Conservation (phyloP, 805 yeast species). For the Candida easanensis region DNA sequence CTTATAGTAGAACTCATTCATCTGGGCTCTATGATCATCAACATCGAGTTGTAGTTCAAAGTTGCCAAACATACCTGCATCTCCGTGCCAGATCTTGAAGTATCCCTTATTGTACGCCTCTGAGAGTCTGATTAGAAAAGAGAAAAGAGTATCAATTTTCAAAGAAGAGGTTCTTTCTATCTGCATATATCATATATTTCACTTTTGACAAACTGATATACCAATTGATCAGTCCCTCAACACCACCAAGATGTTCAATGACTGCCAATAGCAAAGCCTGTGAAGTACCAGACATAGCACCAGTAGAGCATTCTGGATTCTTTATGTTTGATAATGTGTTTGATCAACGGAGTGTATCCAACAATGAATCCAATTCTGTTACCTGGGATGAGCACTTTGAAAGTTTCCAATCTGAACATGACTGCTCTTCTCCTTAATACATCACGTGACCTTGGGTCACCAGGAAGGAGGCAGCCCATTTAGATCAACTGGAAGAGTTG, state of each 20-base stretch:
- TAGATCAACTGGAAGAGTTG: too few relatives aligned
- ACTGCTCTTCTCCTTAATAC: too few relatives aligned
- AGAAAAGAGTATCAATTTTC: constrained; percentile 31
- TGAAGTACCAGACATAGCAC: constrained; percentile 66
- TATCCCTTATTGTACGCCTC: constrained; percentile 39
- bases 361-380: constrained; percentile 58
- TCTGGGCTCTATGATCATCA: not conserved
- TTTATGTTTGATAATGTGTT: constrained; percentile 37
- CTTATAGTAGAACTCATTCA: constrained; percentile 6
- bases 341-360: constrained; percentile 46
- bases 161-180: constrained; percentile 39
- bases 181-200: too few relatives aligned
- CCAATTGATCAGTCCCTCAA: constrained; percentile 67
- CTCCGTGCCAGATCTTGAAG: constrained; percentile 45
- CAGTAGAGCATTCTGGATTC: too few relatives aligned
- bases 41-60: constrained; percentile 33
- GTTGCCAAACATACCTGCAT: constrained; percentile 59
- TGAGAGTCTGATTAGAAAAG: too few relatives aligned
- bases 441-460: too few relatives aligned
- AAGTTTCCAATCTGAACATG: constrained; percentile 62
- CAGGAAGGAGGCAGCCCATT: too few relatives aligned
- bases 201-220: constrained; percentile 43
- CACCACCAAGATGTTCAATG: constrained; percentile 69
- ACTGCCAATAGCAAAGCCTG: constrained; percentile 54
- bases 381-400: constrained; percentile 67